phyloP scores from a whole-genome alignment of 352 stramenopile species.

The Globisporangium ultimum region DNA sequence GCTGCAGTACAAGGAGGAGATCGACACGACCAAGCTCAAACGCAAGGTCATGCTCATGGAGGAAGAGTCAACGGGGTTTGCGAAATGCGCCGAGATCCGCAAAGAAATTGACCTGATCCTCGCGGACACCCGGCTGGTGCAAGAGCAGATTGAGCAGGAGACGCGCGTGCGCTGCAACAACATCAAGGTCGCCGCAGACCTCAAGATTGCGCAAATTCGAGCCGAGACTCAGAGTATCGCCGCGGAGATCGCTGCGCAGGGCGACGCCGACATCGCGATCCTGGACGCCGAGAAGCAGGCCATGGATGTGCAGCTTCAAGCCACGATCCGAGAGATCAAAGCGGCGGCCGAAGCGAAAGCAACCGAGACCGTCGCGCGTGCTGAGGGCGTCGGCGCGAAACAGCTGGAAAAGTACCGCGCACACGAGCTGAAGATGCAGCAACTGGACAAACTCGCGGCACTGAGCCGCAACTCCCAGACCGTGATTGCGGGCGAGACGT shows the following conservation, averaged over 20 bases:
- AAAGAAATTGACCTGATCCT: conserved; percentile 54
- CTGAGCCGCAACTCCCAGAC: conserved; percentile 40
- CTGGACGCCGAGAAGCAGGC: conserved; percentile 35
- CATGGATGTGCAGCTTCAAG: conserved; percentile 30
- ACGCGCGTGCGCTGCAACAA: conserved; percentile 45
- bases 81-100: conserved; percentile 51
- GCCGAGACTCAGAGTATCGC: conserved; percentile 46
- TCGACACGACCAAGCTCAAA: conserved; percentile 48
- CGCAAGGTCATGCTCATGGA: conserved; percentile 53
- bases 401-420: conserved; percentile 41
- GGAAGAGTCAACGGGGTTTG: conserved; percentile 55
- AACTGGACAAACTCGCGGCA: conserved; percentile 33
- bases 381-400: conserved; percentile 29
- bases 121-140: conserved; percentile 43
- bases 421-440: conserved; percentile 43
- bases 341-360: conserved; percentile 27
- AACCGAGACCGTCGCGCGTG: conserved; percentile 40
- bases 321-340: conserved; percentile 31
- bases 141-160: conserved; percentile 55
- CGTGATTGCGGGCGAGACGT: conserved; percentile 45
- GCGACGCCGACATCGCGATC: conserved; percentile 42
- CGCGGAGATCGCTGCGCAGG: conserved; percentile 31
- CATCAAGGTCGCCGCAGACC: conserved; percentile 28
- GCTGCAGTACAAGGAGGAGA: conserved; percentile 57
- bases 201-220: conserved; percentile 43